Evolutionary conservation across 495 filamentous ascomycete genomes (phyloP).

Genomic region (Pseudoneurospora amorphoporcata): DNA sequence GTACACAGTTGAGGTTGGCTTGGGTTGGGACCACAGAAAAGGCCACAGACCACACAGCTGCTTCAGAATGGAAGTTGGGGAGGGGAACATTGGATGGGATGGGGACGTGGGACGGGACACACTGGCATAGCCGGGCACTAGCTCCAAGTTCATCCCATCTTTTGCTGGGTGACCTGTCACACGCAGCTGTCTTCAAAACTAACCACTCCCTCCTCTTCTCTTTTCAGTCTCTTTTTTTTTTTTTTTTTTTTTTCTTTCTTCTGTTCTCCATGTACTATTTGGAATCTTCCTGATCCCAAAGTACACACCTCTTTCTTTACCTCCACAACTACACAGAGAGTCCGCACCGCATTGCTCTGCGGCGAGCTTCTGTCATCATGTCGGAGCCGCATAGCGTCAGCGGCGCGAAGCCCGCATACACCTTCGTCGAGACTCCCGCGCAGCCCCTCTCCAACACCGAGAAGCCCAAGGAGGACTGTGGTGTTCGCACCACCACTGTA

Average conservation of each 20-base stretch:
- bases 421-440: conserved; percentile 71
- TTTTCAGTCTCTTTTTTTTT: neutral
- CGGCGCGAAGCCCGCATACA: conserved; percentile 49
- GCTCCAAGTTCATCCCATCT: neutral
- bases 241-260: neutral
- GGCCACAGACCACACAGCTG: neutral
- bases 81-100: neutral
- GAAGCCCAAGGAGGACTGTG: conserved; percentile 51
- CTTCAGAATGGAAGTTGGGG: neutral
- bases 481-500: conserved; percentile 65
- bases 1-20: neutral
- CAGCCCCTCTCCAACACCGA: conserved; percentile 45
- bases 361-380: conserved; percentile 24
- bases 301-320: neutral
- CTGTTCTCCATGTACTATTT: neutral
- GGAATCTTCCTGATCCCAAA: conserved; percentile 2
- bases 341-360: conserved; percentile 10
- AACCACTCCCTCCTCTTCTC: neutral
- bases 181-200: neutral
- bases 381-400: conserved; percentile 37
- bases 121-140: neutral
- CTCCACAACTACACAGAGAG: neutral
- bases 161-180: neutral
- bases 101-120: neutral
- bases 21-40: neutral